Conservation (phyloP, 202 grass and related monocot species). For the Zoysia matrella region DNA sequence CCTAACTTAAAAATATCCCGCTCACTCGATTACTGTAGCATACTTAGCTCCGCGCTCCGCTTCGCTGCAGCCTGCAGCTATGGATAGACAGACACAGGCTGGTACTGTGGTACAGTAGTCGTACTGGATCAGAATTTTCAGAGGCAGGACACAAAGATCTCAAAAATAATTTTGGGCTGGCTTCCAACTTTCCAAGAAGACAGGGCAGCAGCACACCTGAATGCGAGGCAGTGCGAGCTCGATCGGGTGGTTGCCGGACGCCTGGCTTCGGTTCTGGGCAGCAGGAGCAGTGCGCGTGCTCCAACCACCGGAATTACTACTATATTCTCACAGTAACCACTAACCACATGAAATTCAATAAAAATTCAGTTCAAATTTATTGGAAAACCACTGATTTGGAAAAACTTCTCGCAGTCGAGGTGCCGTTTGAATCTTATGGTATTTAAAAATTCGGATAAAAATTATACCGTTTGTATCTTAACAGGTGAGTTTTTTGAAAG, state of each 20-base stretch:
- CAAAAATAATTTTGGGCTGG: background rate
- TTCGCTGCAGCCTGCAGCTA: background rate
- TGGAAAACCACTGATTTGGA: no score
- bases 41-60: no score
- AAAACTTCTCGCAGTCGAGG: no score
- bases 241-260: background rate
- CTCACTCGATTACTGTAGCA: background rate
- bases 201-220: background rate
- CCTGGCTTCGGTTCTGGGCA: background rate
- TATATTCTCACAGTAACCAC: no score
- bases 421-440: no score
- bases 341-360: no score
- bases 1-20: slow-evolving; percentile 11
- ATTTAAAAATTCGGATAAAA: no score
- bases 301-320: background rate
- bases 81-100: background rate
- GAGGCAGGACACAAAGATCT: background rate
- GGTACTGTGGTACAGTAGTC: background rate
- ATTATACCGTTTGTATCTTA: no score
- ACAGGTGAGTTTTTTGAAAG: no score
- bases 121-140: background rate
- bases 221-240: background rate
- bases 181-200: background rate
- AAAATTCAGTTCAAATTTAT: no score
- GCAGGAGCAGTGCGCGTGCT: slow-evolving; percentile 28